These are phyloP conservation scores for Pichia sp. DNA, from an alignment of 1,139 yeast genomes.

Conservation along the genomic window DNA sequence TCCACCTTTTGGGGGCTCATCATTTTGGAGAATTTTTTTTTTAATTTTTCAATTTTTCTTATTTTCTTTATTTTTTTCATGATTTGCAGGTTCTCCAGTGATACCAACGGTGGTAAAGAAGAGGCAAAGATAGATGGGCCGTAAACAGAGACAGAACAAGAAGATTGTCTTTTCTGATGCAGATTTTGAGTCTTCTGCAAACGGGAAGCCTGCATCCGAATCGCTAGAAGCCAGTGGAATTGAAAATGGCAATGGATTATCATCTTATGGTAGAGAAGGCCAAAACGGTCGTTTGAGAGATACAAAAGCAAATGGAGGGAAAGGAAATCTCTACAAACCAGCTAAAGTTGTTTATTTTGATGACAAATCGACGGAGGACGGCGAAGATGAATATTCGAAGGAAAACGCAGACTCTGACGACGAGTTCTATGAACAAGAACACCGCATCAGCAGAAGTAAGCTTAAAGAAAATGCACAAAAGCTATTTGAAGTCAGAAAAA, in stretches of 20 bases:
- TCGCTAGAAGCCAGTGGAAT: neutral
- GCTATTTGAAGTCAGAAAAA: constrained; percentile 43
- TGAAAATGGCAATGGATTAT: neutral
- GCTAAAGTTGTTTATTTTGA: constrained; percentile 9
- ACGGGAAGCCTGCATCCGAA: neutral
- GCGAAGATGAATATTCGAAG: constrained; percentile 20
- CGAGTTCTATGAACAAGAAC: constrained; percentile 8
- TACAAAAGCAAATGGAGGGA: neutral
- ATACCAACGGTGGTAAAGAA: no score
- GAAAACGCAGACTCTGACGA: constrained; percentile 19
- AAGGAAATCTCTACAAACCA: neutral
- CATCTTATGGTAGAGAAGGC: neutral
- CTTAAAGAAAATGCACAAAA: constrained; percentile 36
- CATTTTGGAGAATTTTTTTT: no score
- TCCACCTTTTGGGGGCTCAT: no score
- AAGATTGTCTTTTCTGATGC: constrained; percentile 16
- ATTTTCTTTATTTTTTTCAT: no score
- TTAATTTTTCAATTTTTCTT: no score
- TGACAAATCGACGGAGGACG: constrained; percentile 20
- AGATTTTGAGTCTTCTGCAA: constrained; percentile 4
- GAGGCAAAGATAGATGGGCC: constrained; percentile 2
- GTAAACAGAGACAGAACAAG: constrained; percentile 16
- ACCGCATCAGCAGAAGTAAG: constrained; percentile 10
- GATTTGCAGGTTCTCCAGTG: no score
- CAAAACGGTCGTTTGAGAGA: neutral